Percentiles rank a stretch among this genome's conserved stretches.
Conservation (phyloP, 495 filamentous ascomycete genomes). For the Penicillium steckii region DNA sequence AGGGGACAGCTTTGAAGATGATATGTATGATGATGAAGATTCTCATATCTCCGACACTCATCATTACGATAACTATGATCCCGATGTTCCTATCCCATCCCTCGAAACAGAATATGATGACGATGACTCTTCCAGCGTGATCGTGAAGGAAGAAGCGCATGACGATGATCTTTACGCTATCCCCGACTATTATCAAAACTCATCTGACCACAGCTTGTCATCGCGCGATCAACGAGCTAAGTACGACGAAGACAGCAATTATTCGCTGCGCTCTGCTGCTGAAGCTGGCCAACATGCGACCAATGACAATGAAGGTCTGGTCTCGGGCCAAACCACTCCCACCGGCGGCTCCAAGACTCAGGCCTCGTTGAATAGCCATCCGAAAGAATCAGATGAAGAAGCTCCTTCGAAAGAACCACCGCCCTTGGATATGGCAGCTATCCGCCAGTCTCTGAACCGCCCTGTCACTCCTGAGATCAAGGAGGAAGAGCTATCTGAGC, state of each 20-base stretch:
- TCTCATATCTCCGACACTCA: conserved; percentile 56
- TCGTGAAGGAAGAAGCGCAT: conserved; percentile 64
- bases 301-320: background rate
- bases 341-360: conserved; percentile 6
- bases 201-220: conserved; percentile 48
- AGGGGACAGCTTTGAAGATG: conserved; percentile 57
- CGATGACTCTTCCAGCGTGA: conserved; percentile 57
- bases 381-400: background rate
- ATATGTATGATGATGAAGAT: conserved; percentile 54
- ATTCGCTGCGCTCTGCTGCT: conserved; percentile 44
- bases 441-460: conserved; percentile 52
- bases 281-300: conserved; percentile 15
- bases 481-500: conserved; percentile 51
- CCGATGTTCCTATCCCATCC: conserved; percentile 82
- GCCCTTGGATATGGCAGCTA: conserved; percentile 46
- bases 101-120: conserved; percentile 56
- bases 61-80: conserved; percentile 63
- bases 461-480: conserved; percentile 65
- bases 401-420: conserved; percentile 11
- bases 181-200: conserved; percentile 51
- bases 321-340: conserved; percentile 35
- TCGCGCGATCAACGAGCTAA: conserved; percentile 42
- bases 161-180: conserved; percentile 71
- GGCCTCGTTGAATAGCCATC: background rate
- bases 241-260: conserved; percentile 49